Evolutionary conservation across 768 basidiomycete species (phyloP).

Genomic region (Lentinula raphanica): DNA sequence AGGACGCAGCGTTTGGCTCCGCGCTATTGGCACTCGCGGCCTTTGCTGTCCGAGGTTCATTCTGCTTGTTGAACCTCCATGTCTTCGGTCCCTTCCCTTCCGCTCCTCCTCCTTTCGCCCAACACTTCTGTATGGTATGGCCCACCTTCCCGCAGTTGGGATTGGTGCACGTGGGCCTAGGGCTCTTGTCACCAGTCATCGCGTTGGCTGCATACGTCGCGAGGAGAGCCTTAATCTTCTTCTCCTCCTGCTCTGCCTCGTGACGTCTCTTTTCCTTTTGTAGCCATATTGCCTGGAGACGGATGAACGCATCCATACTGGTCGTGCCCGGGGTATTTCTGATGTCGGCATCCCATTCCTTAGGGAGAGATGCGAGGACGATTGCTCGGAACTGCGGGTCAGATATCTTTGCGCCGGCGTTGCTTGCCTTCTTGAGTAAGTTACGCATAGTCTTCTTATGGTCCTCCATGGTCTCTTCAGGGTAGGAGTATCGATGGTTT

Average conservation of each 20-base stretch:
- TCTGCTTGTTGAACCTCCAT: too few species aligned
- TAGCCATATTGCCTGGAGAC: background rate
- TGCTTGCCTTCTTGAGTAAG: background rate
- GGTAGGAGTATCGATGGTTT: background rate
- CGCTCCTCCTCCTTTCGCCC: background rate
- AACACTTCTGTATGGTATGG: background rate
- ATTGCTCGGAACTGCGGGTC: background rate
- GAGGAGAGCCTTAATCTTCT: background rate
- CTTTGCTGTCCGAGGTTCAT: background rate
- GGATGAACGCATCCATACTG: background rate
- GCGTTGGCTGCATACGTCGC: background rate
- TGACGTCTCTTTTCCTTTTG: background rate
- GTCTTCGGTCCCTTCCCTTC: background rate
- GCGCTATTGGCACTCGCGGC: background rate
- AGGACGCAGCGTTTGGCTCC: background rate
- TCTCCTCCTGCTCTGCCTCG: background rate
- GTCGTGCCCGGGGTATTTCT: background rate
- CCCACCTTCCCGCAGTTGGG: background rate
- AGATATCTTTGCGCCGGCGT: background rate
- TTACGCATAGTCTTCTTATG: background rate
- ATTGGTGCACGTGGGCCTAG: background rate
- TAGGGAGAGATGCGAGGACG: background rate
- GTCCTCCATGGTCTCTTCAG: background rate
- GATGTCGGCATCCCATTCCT: background rate
- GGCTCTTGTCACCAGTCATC: background rate